phyloP scores from a whole-genome alignment of 2,329 filamentous ascomycete genomes.

The Orbilia quercus region DNA sequence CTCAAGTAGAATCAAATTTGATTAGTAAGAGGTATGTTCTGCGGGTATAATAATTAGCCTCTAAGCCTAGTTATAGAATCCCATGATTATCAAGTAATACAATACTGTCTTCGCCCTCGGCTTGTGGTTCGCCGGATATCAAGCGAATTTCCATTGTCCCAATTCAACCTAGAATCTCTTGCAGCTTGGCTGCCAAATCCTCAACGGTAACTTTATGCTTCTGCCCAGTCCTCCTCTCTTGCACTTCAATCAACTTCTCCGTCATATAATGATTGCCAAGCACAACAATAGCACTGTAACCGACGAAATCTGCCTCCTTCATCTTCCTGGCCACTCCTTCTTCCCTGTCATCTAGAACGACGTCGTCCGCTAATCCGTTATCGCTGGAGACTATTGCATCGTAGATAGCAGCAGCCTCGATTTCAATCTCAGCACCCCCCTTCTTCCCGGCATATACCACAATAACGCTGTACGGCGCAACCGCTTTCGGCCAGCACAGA shows the following conservation, averaged over 20 bases:
- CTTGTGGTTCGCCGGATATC: background rate
- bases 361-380: conserved; percentile 65
- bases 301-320: conserved; percentile 86
- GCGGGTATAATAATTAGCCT: too few relatives aligned
- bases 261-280: conserved; percentile 77
- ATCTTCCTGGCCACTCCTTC: conserved; percentile 83
- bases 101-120: too few relatives aligned
- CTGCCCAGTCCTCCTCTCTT: conserved; percentile 76
- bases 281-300: conserved; percentile 85
- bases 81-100: too few relatives aligned
- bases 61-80: too few relatives aligned
- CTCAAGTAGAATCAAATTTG: too few relatives aligned
- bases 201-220: conserved; percentile 71
- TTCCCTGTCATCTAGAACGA: conserved; percentile 78
- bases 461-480: conserved; percentile 84
- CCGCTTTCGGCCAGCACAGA: conserved; percentile 85
- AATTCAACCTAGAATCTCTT: conserved; percentile 24
- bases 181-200: conserved; percentile 64
- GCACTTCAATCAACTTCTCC: conserved; percentile 75
- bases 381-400: conserved; percentile 55
- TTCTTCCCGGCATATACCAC: conserved; percentile 70
- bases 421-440: conserved; percentile 68
- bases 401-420: conserved; percentile 28
- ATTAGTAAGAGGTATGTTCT: too few relatives aligned
- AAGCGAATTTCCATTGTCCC: conserved; percentile 57